Evolutionary conservation across 306 rosid species (phyloP).

Genomic region (Acmispon strigosus): DNA sequence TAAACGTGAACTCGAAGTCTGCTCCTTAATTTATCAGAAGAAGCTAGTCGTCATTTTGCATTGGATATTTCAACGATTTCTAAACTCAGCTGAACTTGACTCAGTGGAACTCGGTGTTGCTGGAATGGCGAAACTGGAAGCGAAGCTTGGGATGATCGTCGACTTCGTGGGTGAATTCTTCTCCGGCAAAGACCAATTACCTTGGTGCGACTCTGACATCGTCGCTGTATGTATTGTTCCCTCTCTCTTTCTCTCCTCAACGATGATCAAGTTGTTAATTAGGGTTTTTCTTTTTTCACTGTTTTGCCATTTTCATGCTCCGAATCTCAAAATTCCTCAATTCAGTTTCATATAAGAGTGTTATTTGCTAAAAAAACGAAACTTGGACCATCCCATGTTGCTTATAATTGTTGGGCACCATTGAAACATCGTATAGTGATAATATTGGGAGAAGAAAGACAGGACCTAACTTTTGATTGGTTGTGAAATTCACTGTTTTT

Average conservation of each 20-base stretch:
- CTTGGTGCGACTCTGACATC: constrained; percentile 71
- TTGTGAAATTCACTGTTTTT: too few species aligned
- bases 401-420: not conserved
- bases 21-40: not conserved
- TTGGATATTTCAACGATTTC: not conserved
- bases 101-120: not conserved
- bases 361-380: not conserved
- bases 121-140: constrained; percentile 51
- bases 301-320: not conserved
- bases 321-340: not conserved
- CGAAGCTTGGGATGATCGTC: constrained; percentile 51
- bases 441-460: not conserved
- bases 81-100: not conserved
- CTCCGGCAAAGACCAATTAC: constrained; percentile 65
- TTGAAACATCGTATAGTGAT: not conserved
- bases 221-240: constrained; percentile 46
- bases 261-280: not conserved
- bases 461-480: not conserved
- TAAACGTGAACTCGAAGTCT: not conserved
- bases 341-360: not conserved
- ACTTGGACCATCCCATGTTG: not conserved
- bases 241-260: not conserved
- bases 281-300: not conserved
- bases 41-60: too few species aligned
- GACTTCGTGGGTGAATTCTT: constrained; percentile 67